phyloP scores from a whole-genome alignment of 352 stramenopile species.

The Halophytophthora polymorphica region DNA sequence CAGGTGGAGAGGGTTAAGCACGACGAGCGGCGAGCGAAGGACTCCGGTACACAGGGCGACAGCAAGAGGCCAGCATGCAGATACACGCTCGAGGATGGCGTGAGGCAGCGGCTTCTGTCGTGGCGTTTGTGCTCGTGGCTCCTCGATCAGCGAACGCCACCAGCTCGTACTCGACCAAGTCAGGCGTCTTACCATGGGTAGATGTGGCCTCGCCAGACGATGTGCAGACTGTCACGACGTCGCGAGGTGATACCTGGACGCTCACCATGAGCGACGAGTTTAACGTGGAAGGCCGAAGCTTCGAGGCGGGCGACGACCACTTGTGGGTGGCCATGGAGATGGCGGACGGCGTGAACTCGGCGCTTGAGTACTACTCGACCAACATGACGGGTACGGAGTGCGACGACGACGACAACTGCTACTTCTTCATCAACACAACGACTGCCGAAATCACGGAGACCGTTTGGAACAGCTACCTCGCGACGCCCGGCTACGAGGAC shows the following conservation, averaged over 20 bases:
- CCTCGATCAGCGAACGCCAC: too few relatives aligned
- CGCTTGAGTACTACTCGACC: conserved; percentile 49
- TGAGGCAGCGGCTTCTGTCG: too few relatives aligned
- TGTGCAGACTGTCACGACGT: conserved; percentile 24
- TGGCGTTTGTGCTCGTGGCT: too few relatives aligned
- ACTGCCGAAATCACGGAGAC: conserved; percentile 29
- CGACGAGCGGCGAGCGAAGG: too few relatives aligned
- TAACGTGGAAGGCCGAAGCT: conserved; percentile 61
- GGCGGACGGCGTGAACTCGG: conserved; percentile 51
- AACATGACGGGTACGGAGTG: conserved; percentile 54
- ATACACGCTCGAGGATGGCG: too few relatives aligned
- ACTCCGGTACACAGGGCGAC: too few relatives aligned
- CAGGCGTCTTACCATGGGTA: conserved; percentile 41
- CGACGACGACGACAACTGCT: conserved; percentile 34
- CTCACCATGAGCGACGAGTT: conserved; percentile 67
- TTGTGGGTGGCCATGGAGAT: conserved; percentile 87
- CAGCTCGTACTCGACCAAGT: conserved; percentile 16
- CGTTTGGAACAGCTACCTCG: conserved; percentile 50
- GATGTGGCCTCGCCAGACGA: conserved; percentile 38
- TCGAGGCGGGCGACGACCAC: conserved; percentile 88
- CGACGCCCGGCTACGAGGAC: conserved; percentile 33
- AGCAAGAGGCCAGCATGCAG: too few relatives aligned
- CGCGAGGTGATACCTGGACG: conserved; percentile 45
- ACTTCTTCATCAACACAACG: conserved; percentile 40
- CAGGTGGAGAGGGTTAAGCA: too few relatives aligned